phyloP scores from a whole-genome alignment of 805 yeast genomes.

The Saturnispora hagleri region DNA sequence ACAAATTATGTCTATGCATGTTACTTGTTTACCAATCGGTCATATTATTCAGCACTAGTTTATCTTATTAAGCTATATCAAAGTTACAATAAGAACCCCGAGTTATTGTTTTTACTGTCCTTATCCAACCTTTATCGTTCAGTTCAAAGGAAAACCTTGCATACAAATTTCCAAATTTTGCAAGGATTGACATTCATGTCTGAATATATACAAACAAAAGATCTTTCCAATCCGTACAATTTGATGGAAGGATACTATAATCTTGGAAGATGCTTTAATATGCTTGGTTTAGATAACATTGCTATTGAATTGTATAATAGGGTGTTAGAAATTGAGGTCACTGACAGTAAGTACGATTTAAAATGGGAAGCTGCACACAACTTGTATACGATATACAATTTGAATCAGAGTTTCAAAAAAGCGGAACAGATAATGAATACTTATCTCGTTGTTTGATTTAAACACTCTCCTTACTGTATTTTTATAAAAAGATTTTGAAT shows the following conservation, averaged over 20 bases:
- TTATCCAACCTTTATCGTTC: slow-evolving; percentile 81
- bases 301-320: slow-evolving; percentile 69
- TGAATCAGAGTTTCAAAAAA: slow-evolving; percentile 59
- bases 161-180: slow-evolving; percentile 77
- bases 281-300: slow-evolving; percentile 63
- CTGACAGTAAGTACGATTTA: slow-evolving; percentile 39
- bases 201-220: slow-evolving; percentile 50
- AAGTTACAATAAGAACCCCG: slow-evolving; percentile 64
- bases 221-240: slow-evolving; percentile 35
- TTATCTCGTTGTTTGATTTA: slow-evolving; percentile 41
- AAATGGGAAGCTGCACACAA: slow-evolving; percentile 82
- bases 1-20: slow-evolving; percentile 62
- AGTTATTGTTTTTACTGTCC: slow-evolving; percentile 66
- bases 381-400: slow-evolving; percentile 61
- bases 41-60: slow-evolving; percentile 74
- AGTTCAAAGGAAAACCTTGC: slow-evolving; percentile 79
- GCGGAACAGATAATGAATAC: slow-evolving; percentile 58
- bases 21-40: slow-evolving; percentile 69
- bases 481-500: neutral
- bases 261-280: slow-evolving; percentile 75
- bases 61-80: slow-evolving; percentile 66
- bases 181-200: slow-evolving; percentile 76
- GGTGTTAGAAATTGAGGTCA: slow-evolving; percentile 45
- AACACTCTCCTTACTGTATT: neutral
- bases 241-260: slow-evolving; percentile 75